phyloP scores from a whole-genome alignment of 1,284 basidiomycete species.

The Ganoderma resinaceum region DNA sequence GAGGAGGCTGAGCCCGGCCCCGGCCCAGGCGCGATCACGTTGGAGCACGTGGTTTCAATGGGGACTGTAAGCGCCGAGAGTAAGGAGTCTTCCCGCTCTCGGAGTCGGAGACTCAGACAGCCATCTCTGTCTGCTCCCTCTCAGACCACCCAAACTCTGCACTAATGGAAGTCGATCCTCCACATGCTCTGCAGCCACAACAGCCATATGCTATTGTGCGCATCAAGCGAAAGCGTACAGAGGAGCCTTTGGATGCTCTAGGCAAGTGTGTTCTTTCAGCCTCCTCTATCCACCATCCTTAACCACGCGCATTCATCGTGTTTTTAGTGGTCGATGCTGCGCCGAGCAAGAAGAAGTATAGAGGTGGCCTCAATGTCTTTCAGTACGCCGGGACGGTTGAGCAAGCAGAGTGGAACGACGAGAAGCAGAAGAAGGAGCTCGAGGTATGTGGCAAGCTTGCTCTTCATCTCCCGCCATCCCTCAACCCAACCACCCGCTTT shows the following conservation, averaged over 20 bases:
- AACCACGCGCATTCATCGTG: background rate
- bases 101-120: no score
- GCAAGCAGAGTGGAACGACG: conserved; percentile 68
- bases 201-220: conserved; percentile 72
- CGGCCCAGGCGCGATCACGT: no score
- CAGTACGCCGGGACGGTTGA: conserved; percentile 84
- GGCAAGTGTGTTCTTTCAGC: conserved; percentile 48
- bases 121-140: background rate
- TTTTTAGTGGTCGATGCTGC: conserved; percentile 69
- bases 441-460: conserved; percentile 52
- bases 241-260: conserved; percentile 80
- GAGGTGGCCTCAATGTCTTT: conserved; percentile 68
- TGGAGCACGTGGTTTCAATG: background rate
- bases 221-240: conserved; percentile 80
- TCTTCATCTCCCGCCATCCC: background rate
- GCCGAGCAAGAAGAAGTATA: conserved; percentile 64
- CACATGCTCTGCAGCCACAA: conserved; percentile 18
- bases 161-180: conserved; percentile 29
- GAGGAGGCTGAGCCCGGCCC: no score
- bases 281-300: background rate
- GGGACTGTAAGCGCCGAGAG: no score
- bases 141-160: background rate
- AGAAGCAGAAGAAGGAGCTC: conserved; percentile 59
- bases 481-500: background rate
- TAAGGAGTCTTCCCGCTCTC: no score